Percentiles rank a stretch among this genome's conserved stretches.
Conservation (phyloP, 768 basidiomycete species). For the Asterophora lycoperdoides region DNA sequence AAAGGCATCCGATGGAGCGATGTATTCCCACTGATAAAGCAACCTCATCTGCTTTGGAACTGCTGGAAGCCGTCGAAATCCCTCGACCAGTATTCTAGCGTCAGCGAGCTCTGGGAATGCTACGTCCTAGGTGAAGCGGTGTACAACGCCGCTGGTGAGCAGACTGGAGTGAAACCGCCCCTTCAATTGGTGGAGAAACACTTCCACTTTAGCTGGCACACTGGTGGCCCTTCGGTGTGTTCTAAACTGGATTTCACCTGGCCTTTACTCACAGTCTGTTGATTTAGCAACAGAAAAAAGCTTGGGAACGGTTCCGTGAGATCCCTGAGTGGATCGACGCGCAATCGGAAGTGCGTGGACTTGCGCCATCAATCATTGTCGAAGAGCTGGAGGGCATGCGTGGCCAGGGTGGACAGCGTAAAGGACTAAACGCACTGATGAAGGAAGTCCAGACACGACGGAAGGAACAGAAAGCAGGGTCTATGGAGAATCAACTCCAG, state of each 20-base stretch:
- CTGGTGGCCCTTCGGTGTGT: not conserved
- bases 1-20: too few species aligned
- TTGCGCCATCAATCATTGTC: not conserved
- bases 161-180: not conserved
- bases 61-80: not conserved
- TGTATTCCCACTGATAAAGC: not conserved
- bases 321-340: not conserved
- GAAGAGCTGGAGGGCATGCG: not conserved
- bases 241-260: not conserved
- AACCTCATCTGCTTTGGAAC: not conserved
- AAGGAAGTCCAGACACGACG: too few species aligned
- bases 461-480: too few species aligned
- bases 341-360: not conserved
- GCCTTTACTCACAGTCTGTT: not conserved
- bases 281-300: not conserved
- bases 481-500: too few species aligned
- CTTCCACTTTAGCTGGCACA: not conserved
- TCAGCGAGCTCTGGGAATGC: not conserved
- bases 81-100: not conserved
- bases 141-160: not conserved
- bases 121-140: not conserved
- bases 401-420: too few species aligned
- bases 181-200: conserved; percentile 2
- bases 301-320: not conserved
- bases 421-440: too few species aligned